These are phyloP conservation scores for Mycosphaerella sp. DNA, from an alignment of 2,329 filamentous ascomycete genomes.

Conservation along the genomic window DNA sequence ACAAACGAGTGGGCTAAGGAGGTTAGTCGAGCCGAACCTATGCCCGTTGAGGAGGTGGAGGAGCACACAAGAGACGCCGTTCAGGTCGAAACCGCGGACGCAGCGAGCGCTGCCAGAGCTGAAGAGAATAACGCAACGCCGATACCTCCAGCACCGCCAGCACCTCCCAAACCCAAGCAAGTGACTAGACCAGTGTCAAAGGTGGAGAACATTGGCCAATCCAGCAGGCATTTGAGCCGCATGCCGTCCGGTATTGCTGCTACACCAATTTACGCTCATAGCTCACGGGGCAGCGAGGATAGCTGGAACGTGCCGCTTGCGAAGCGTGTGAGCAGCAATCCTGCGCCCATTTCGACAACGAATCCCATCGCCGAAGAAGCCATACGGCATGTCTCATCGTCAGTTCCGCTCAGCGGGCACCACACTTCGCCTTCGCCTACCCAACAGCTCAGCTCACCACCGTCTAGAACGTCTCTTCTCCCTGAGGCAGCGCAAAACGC, in stretches of 20 bases:
- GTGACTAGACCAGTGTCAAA: conserved; percentile 2
- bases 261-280: conserved; percentile 13
- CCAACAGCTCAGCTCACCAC: not conserved
- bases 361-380: not conserved
- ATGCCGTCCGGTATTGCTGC: conserved; percentile 9
- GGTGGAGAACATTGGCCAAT: not conserved
- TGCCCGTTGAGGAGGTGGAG: conserved; percentile 36
- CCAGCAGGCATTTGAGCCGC: conserved; percentile 2
- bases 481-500: too few species aligned
- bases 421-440: conserved; percentile 6
- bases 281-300: conserved; percentile 10
- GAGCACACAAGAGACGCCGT: conserved; percentile 38
- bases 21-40: conserved; percentile 66
- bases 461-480: conserved; percentile 18
- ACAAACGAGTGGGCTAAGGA: conserved; percentile 98
- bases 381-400: conserved; percentile 8
- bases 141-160: conserved; percentile 16
- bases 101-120: conserved; percentile 44
- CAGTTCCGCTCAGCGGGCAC: conserved; percentile 3
- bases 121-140: conserved; percentile 24
- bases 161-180: conserved; percentile 2
- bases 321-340: conserved; percentile 20
- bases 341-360: conserved; percentile 6
- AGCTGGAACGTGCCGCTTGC: conserved; percentile 21
- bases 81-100: conserved; percentile 33